Base-by-base conservation (phyloP, 1,284 basidiomycete genomes). In the Sanghuangporus baumii region DNA sequence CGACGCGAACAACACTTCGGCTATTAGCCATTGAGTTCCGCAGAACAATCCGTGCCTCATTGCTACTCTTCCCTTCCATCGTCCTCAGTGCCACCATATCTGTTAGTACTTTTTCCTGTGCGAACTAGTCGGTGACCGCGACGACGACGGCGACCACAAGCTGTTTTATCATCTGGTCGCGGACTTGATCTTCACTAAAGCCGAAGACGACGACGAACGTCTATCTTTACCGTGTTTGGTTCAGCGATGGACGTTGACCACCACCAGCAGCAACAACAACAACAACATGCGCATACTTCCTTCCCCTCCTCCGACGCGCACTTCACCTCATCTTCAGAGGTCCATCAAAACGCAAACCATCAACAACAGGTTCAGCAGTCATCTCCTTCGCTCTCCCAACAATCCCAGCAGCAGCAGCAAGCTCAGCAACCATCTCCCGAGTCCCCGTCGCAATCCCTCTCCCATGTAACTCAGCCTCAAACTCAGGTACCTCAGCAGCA, bases 231-330 rank as follows among this genome's bases (percentile, higher is more conserved):
- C 3, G 14, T n/a, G 1, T 46, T 14, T 6, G 18, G 3, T 46
- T 14, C 14, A 18, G 40, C n/a, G 20, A 37, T 52, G 52, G 40
- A 46, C 20, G 48, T 55, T 14, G 51, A 23, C 41, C 46, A n/a
- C n/a, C 48, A 23, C 41, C 46, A n/a, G 34, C 48, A 48, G 51
- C 51, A 54, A 23, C 52, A 54, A n/a, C 48, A 48, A 31, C 51
- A 54, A 23, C 52, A 54, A n/a, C 52, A 69, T 66, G 55, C 57
- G 26, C 65, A 62, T 50, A 63, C 71, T 31, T 68, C 69, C 63
- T 72, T 69, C 61, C 71, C 73, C 66, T 65, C 69, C 56, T 65
- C 67, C 64, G 74, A 74, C 50, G 68, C 66, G 41, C 70, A 72
- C 60, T 75, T 46, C 20, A 3, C 7, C 20, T 46, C 43, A 46